Evolutionary conservation across 306 rosid species (phyloP).

Genomic region (Lotus japonicus): DNA sequence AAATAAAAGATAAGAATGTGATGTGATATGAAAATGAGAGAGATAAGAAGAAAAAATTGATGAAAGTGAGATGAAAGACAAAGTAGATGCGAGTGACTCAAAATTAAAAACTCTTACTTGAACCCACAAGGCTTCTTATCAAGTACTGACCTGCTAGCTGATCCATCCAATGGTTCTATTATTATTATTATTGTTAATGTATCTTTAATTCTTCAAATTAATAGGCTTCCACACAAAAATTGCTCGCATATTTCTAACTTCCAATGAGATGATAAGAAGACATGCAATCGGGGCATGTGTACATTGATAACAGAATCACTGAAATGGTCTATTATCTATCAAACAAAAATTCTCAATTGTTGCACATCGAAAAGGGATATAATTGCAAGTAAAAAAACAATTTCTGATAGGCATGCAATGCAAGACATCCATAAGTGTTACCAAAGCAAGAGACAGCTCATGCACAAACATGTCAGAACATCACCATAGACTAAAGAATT

Average conservation of each 20-base stretch:
- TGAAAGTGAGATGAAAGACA: too few species aligned
- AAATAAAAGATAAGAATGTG: too few species aligned
- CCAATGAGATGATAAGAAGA: not conserved
- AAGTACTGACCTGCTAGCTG: too few species aligned
- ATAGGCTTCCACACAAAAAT: too few species aligned
- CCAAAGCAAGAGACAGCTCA: constrained; percentile 53
- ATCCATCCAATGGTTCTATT: too few species aligned
- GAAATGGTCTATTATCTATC: not conserved
- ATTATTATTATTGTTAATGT: too few species aligned
- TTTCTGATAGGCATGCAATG: constrained; percentile 28
- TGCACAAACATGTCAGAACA: constrained; percentile 50
- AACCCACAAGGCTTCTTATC: too few species aligned
- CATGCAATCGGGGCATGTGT: not conserved
- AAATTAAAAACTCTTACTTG: too few species aligned
- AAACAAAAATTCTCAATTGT: not conserved
- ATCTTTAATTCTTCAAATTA: too few species aligned
- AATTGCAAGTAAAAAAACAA: not conserved
- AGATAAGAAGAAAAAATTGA: too few species aligned
- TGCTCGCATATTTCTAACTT: not conserved
- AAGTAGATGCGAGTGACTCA: too few species aligned
- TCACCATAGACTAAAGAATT: constrained; percentile 23
- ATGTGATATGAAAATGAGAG: too few species aligned
- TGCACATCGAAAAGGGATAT: constrained; percentile 8
- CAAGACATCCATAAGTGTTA: constrained; percentile 21
- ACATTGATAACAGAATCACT: constrained; percentile 19